Evolutionary conservation across 106 monocot genomes (phyloP).

Genomic region (Phalaenopsis equestris): DNA sequence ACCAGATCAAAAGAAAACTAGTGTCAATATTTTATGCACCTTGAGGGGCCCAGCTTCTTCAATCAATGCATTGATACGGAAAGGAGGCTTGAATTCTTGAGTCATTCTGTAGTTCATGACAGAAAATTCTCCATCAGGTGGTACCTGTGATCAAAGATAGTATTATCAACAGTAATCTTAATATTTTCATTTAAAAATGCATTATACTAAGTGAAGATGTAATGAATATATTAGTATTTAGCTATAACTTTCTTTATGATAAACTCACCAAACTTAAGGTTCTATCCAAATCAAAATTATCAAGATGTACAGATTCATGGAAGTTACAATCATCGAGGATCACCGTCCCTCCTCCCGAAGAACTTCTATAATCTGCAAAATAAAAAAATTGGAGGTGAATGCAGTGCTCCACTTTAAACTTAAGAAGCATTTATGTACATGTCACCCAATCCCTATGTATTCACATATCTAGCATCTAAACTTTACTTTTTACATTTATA

Average conservation of each 20-base stretch:
- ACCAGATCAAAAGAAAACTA: not conserved
- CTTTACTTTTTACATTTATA: too few species aligned
- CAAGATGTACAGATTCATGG: slow-evolving; percentile 92
- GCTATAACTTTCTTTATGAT: not conserved
- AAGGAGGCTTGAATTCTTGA: slow-evolving; percentile 97
- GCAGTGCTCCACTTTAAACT: not conserved
- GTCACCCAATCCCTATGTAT: too few species aligned
- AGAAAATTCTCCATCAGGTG: slow-evolving; percentile 96
- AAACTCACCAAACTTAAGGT: slow-evolving; percentile 69
- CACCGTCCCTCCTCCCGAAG: slow-evolving; percentile 66
- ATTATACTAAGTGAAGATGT: not conserved
- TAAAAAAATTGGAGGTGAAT: not conserved
- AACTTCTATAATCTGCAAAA: slow-evolving; percentile 71
- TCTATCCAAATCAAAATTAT: slow-evolving; percentile 85
- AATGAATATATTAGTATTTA: not conserved
- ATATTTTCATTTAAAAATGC: not conserved
- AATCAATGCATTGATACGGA: slow-evolving; percentile 81
- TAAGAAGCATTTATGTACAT: too few species aligned
- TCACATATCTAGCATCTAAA: too few species aligned
- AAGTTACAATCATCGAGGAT: slow-evolving; percentile 98
- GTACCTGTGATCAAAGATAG: slow-evolving; percentile 41
- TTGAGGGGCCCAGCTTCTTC: slow-evolving; percentile 83
- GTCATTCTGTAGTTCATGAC: slow-evolving; percentile 99
- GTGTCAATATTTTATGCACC: slow-evolving; percentile 23
- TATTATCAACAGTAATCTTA: not conserved